Evolutionary conservation across 108 stramenopile species (phyloP), one percentile per base, ranked within the genome.

Genomic region (Chaetoceros muelleri): DNA sequence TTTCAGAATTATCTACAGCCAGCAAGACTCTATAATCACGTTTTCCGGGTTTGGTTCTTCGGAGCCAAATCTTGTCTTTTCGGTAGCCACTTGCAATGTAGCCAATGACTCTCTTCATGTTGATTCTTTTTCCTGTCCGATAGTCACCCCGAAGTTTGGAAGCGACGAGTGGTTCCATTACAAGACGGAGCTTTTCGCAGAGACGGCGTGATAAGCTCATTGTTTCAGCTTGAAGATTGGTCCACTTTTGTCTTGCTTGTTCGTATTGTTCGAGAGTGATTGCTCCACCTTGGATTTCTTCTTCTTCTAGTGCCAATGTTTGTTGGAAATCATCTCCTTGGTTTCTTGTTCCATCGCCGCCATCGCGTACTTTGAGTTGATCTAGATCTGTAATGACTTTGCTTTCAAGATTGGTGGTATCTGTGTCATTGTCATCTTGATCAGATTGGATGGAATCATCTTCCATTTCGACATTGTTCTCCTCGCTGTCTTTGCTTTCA

Each of bases 51-150:
- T 98, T 98, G 16, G 99, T 97, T 44, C 99, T 66, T 21, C 96
- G 75, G n/a, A 99, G 75, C 99, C 99, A 99, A 53, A 99, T 99
- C 70, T 96, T 96, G 67, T 99, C 99, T 67, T 95, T 96, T 20
- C 99, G 78, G 66, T 95, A 99, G 20, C 96, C 95, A 52, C 90
- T 93, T 24, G 99, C 99, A 54, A 99, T 95, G 70, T 98, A 99
- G 1, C 90, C 80, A 64, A 99, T 97, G n/a, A 99, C 96, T 21
- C 91, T 80, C 53, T 96, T 90, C 97, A 99, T 98, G 70, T 98
- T 98, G 59, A 99, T 93, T 44, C 99, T 58, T 57, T 99, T 99
- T 5, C 99, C 99, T 1, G 95, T 96, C 5, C 97, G 75, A 58
- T 97, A 99, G 70, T 98, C 97, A 3, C 99, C 99, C 50, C 84